A percentile compares a stretch with the other conserved stretches of the same genome.
Evolutionary conservation across 1,139 yeast genomes (phyloP).

Genomic region (Blastobotrys petasosporus): DNA sequence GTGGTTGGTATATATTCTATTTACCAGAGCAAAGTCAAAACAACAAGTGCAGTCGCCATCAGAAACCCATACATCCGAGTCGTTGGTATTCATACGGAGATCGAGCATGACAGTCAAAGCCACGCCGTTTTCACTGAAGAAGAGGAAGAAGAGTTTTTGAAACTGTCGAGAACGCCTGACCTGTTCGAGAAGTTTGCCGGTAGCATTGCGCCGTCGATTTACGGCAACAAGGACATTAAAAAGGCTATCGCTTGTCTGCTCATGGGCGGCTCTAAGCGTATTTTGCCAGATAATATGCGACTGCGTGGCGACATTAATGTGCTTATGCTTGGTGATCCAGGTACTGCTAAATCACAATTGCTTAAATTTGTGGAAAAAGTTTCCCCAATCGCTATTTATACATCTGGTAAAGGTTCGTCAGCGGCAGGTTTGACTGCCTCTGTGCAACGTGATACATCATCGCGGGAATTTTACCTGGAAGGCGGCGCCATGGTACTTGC

Average conservation of each 20-base stretch:
- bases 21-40: conserved; percentile 57
- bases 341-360: conserved; percentile 96
- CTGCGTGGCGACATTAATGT: conserved; percentile 97
- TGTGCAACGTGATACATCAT: conserved; percentile 83
- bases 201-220: conserved; percentile 94
- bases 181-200: conserved; percentile 77
- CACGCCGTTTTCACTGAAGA: conserved; percentile 77
- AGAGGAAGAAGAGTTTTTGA: conserved; percentile 87
- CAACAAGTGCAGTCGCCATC: conserved; percentile 69
- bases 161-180: conserved; percentile 74
- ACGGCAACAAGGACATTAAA: conserved; percentile 88
- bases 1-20: conserved; percentile 89
- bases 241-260: conserved; percentile 87
- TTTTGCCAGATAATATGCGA: conserved; percentile 93
- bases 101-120: conserved; percentile 62
- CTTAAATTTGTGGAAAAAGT: conserved; percentile 92
- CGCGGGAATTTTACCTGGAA: conserved; percentile 89
- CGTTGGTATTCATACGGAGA: conserved; percentile 78
- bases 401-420: conserved; percentile 98
- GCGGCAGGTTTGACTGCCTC: conserved; percentile 99
- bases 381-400: conserved; percentile 90
- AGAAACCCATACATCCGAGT: conserved; percentile 88
- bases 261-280: conserved; percentile 90
- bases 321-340: conserved; percentile 91
- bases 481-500: conserved; percentile 99